These are phyloP conservation scores for Tetragonia tetragonoides DNA, from an alignment of 148 eudicot genomes.

Conservation along the genomic window DNA sequence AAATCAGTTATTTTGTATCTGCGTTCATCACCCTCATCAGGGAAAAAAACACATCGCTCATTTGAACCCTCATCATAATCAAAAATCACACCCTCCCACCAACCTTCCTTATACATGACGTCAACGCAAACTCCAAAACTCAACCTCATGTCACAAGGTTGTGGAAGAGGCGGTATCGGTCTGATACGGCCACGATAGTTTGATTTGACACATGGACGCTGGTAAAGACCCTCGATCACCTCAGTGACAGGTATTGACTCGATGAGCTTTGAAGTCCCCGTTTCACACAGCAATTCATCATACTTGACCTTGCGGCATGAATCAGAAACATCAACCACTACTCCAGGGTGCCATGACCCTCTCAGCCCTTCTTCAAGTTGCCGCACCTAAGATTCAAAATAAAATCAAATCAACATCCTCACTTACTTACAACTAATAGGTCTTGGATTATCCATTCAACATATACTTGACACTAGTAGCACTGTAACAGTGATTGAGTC, in stretches of 20 bases:
- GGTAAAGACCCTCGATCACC: slow-evolving; percentile 41
- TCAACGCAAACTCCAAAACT: slow-evolving; percentile 48
- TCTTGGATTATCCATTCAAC: neutral
- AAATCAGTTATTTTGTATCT: slow-evolving; percentile 31
- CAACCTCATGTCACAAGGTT: slow-evolving; percentile 20
- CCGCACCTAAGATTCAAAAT: slow-evolving; percentile 32
- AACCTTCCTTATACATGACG: slow-evolving; percentile 42
- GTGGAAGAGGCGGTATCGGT: slow-evolving; percentile 33
- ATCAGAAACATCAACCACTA: slow-evolving; percentile 39
- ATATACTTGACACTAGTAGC: too few relatives aligned
- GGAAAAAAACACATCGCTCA: slow-evolving; percentile 41
- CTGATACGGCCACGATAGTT: slow-evolving; percentile 45
- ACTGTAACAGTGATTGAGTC: too few relatives aligned
- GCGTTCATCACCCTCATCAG: slow-evolving; percentile 47
- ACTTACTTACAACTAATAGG: too few relatives aligned
- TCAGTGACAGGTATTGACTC: slow-evolving; percentile 54
- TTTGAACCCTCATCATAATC: slow-evolving; percentile 36
- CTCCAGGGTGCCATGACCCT: slow-evolving; percentile 49
- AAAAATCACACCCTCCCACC: slow-evolving; percentile 54
- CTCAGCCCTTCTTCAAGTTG: slow-evolving; percentile 42
- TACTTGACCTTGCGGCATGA: slow-evolving; percentile 38
- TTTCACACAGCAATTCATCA: slow-evolving; percentile 41
- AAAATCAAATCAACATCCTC: neutral
- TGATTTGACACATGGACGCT: slow-evolving; percentile 37
- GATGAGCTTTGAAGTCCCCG: slow-evolving; percentile 38